These are phyloP conservation scores for Inga oerstediana DNA, from an alignment of 306 rosid genomes.

Conservation along the genomic window DNA sequence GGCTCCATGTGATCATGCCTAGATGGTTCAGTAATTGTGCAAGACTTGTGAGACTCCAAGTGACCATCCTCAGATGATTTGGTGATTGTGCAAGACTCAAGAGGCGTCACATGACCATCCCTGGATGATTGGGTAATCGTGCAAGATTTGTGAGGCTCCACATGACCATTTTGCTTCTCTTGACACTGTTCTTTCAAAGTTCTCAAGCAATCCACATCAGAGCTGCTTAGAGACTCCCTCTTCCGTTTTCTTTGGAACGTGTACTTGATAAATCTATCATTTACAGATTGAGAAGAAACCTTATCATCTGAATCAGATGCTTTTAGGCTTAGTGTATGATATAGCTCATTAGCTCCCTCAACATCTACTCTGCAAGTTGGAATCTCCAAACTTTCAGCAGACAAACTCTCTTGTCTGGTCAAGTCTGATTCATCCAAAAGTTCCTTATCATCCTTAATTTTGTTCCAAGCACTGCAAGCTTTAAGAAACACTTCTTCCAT, in stretches of 20 bases:
- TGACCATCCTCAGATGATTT: constrained; percentile 24
- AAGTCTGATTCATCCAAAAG: constrained; percentile 45
- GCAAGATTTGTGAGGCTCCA: constrained; percentile 43
- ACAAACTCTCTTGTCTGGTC: constrained; percentile 47
- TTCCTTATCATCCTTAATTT: constrained; percentile 40
- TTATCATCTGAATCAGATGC: constrained; percentile 45
- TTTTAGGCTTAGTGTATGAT: constrained; percentile 42
- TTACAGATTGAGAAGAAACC: constrained; percentile 43
- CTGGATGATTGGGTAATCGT: constrained; percentile 10
- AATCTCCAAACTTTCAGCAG: constrained; percentile 44
- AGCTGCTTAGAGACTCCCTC: constrained; percentile 56
- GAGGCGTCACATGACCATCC: background rate
- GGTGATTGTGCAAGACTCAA: background rate
- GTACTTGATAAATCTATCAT: constrained; percentile 67
- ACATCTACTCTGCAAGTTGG: constrained; percentile 43
- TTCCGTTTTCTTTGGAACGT: constrained; percentile 84
- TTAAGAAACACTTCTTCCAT: constrained; percentile 39
- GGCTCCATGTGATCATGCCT: constrained; percentile 55
- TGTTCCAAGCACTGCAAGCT: constrained; percentile 47
- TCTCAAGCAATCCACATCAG: constrained; percentile 44
- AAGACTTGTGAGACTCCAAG: constrained; percentile 55
- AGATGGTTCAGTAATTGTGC: constrained; percentile 58
- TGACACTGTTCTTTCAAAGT: constrained; percentile 27
- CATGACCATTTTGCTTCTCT: constrained; percentile 38
- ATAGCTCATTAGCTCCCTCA: constrained; percentile 36